Evolutionary conservation across 1,284 basidiomycete species (phyloP), one percentile per base, ranked within the genome.

Genomic region (Ustilago loliicola): DNA sequence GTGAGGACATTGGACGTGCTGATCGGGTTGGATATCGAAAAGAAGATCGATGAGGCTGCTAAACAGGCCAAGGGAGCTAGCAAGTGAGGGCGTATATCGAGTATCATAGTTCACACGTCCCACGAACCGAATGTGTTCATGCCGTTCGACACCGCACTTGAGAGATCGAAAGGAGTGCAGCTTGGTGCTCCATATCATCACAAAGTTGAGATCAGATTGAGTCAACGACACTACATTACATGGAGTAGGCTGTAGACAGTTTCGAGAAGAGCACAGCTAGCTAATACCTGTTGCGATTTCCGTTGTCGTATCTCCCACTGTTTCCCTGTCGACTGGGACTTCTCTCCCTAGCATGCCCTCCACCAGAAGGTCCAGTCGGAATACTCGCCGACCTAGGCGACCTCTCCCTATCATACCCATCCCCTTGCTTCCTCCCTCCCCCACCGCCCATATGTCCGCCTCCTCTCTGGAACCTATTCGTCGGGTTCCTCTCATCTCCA

Each of bases 1-100:
- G 79, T 77, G 6, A 34, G 70, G 5, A 71, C 77, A 38, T 32
- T 81, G 9, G 79, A 81, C 55, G 71, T 79, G 23, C 50, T 81
- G 32, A 71, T 81, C 30, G 79, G 79, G 1, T 50, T 81, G 25
- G 79, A 76, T 17, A 61, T 81, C 32, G 77, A 81, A 40, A 75
- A 74, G 47, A 73, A 79, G 65, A 30, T 74, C 23, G 67, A 71
- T 27, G 66, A 79, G 52, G 79, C 77, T 11, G 58, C 50, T 0
- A 63, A 78, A 53, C 59, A 62, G 51, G 69, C 74, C 6, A 58
- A 27, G 45, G 74, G 69, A 2, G 54, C 17, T 1, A 59, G 36
- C 27, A 59, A 66, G 60, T 66, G 19, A 59, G 23, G n/a, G n/a
- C n/a, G n/a, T n/a, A n/a, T n/a, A n/a, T n/a, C n/a, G n/a, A n/a